Conservation (phyloP, 2,329 filamentous ascomycete genomes). For the Ambrosiella beaveri region DNA sequence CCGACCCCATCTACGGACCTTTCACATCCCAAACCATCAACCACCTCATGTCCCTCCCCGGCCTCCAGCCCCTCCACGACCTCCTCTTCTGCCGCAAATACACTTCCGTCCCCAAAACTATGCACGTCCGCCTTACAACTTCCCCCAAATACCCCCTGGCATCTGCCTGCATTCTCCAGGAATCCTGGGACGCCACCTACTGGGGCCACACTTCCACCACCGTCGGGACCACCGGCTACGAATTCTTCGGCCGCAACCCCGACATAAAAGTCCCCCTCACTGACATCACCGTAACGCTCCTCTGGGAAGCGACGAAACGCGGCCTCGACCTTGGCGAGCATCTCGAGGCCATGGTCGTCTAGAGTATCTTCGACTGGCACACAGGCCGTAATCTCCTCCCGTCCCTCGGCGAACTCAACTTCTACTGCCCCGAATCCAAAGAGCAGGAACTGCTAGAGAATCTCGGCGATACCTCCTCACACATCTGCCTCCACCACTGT, state of each 20-base stretch:
- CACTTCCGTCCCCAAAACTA: slow-evolving; percentile 30
- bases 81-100: slow-evolving; percentile 41
- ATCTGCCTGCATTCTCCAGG: not conserved
- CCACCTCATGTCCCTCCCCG: slow-evolving; percentile 42
- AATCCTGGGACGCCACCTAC: not conserved
- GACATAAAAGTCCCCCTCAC: not conserved
- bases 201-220: not conserved
- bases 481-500: slow-evolving; percentile 25
- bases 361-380: slow-evolving; percentile 40
- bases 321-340: slow-evolving; percentile 34
- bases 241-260: not conserved
- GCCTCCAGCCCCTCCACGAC: slow-evolving; percentile 37
- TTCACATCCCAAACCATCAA: slow-evolving; percentile 33
- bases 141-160: slow-evolving; percentile 19
- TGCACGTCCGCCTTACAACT: slow-evolving; percentile 40
- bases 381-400: slow-evolving; percentile 35
- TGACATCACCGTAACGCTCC: slow-evolving; percentile 19
- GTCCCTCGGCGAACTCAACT: slow-evolving; percentile 31
- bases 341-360: slow-evolving; percentile 40
- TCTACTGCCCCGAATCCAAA: slow-evolving; percentile 23
- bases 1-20: slow-evolving; percentile 40
- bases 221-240: not conserved
- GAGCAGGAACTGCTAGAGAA: slow-evolving; percentile 18
- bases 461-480: slow-evolving; percentile 15
- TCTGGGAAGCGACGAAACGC: slow-evolving; percentile 36